Percentiles rank a stretch among this genome's conserved stretches.
Conservation (phyloP, 371 early-diverging fungal species). For the Mucor velutinosus region DNA sequence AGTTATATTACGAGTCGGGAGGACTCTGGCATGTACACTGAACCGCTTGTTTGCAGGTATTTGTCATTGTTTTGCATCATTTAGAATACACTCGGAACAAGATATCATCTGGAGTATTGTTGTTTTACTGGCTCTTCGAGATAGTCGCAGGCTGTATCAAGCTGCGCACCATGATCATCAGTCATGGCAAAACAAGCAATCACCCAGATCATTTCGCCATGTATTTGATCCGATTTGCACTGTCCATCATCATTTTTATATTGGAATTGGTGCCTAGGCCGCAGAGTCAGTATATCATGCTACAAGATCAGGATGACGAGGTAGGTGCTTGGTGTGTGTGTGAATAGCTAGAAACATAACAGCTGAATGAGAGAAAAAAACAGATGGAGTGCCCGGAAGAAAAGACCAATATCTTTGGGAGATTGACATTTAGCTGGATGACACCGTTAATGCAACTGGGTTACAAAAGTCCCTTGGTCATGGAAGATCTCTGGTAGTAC, state of each 20-base stretch:
- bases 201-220: conserved; percentile 46
- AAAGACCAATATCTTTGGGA: conserved; percentile 83
- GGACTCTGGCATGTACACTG: neutral
- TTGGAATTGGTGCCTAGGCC: conserved; percentile 66
- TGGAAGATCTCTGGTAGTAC: conserved; percentile 79
- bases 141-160: conserved; percentile 49
- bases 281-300: conserved; percentile 59
- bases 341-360: conserved; percentile 32
- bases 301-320: conserved; percentile 52
- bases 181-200: conserved; percentile 33
- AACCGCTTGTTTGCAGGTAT: conserved; percentile 22
- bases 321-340: conserved; percentile 8
- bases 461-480: conserved; percentile 67
- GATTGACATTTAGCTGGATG: conserved; percentile 91
- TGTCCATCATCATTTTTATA: conserved; percentile 59
- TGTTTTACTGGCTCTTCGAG: conserved; percentile 80
- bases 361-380: neutral
- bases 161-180: conserved; percentile 62
- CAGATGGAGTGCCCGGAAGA: conserved; percentile 64
- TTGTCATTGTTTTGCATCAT: conserved; percentile 67
- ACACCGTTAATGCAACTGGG: conserved; percentile 85
- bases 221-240: conserved; percentile 20
- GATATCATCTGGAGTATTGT: conserved; percentile 68
- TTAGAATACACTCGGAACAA: conserved; percentile 68
- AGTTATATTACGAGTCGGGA: neutral